phyloP scores from a whole-genome alignment of 2,329 filamentous ascomycete species.

The Pseudogymnoascus sp. region DNA sequence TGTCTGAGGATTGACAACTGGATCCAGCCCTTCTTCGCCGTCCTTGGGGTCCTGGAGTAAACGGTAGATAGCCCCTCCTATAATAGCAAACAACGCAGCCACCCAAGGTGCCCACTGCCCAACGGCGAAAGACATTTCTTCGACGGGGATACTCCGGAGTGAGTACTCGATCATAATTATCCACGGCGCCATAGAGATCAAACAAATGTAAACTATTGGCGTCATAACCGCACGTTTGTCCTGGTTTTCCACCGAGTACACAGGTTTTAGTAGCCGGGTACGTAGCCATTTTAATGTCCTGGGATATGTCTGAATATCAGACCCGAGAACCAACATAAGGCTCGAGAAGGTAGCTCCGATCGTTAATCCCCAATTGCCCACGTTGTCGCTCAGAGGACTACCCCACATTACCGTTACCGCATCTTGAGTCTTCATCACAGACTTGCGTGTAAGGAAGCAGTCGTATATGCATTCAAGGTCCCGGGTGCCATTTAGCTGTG shows the following conservation, averaged over 20 bases:
- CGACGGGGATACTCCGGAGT: background rate
- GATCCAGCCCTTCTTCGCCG: background rate
- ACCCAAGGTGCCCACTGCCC: background rate
- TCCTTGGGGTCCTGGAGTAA: background rate
- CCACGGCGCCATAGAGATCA: background rate
- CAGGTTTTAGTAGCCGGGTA: background rate
- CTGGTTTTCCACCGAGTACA: background rate
- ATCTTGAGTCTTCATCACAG: background rate
- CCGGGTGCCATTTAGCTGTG: background rate
- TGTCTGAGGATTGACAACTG: background rate
- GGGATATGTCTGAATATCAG: background rate
- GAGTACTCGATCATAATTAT: background rate
- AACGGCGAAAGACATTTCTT: background rate
- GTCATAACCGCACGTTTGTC: background rate
- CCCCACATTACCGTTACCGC: background rate
- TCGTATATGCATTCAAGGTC: background rate
- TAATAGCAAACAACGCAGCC: background rate
- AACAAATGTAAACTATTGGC: background rate
- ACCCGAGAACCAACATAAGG: background rate
- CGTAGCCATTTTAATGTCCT: background rate
- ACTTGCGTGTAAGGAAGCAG: background rate
- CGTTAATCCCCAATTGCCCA: background rate
- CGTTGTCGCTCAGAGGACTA: background rate
- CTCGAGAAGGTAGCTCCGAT: background rate
- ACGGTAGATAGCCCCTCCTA: background rate